Conservation (phyloP, 2,329 filamentous ascomycete species). For the Trichoderma sp. region DNA sequence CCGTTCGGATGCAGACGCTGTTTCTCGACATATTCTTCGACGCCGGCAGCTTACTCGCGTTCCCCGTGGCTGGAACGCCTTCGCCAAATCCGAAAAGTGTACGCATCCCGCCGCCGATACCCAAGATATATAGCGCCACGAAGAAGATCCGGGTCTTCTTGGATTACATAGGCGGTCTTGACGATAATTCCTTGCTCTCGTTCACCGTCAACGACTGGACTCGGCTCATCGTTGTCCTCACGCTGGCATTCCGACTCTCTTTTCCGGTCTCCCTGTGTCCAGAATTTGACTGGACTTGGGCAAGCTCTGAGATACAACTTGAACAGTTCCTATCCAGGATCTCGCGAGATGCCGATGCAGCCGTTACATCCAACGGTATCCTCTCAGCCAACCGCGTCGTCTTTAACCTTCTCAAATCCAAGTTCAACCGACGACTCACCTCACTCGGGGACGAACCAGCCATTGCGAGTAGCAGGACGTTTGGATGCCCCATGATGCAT, state of each 20-base stretch:
- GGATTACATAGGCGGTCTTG: neutral
- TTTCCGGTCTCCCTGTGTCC: conserved; percentile 2
- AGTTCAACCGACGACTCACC: neutral
- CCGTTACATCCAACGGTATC: neutral
- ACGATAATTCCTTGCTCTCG: neutral
- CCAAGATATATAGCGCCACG: neutral
- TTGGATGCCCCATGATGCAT: conserved; percentile 5
- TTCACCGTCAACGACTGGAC: conserved; percentile 13
- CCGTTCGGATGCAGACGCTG: neutral
- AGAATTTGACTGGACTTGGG: neutral
- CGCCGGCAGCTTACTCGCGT: neutral
- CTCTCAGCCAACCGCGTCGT: conserved; percentile 1
- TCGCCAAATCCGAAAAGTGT: neutral
- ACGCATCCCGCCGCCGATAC: neutral
- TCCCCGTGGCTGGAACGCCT: neutral
- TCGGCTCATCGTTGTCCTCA: neutral
- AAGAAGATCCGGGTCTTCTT: neutral
- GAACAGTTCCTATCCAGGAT: neutral
- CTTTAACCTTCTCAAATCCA: neutral
- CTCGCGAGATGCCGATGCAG: neutral
- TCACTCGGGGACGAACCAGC: neutral
- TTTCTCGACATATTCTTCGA: conserved; percentile 5
- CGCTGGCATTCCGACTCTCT: neutral
- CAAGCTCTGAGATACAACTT: neutral
- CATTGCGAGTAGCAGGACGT: neutral